Evolutionary conservation across 2,329 filamentous ascomycete genomes (phyloP), one percentile per base, ranked within the genome.

Genomic region (Nigrograna mackinnonii): DNA sequence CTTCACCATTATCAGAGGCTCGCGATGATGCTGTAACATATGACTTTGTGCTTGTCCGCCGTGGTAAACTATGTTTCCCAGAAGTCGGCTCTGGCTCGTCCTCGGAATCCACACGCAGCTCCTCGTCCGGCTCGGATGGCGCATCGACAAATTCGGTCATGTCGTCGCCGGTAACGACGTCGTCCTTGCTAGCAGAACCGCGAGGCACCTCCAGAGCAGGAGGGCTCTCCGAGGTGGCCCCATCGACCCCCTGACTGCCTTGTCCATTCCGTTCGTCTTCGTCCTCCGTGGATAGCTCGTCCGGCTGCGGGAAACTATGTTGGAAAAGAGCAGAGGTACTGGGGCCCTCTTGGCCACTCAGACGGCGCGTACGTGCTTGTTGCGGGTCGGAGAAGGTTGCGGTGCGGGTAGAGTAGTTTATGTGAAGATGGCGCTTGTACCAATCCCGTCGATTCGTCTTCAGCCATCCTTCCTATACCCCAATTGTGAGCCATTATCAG

Each of bases 361-460:
- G 47, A 16, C 71, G 71, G 35, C 72, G 69, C 24, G 72, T 68
- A 44, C 69, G 71, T 9, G 68, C 64, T 19, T 72, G 61, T 44
- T 70, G 67, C 5, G 71, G 67, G 43, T 76, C 71, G 18, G 73
- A 73, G 56, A 83, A 83, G n/a, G 76, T 78, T 11, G 75, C 71
- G 5, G 70, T 50, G 43, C 65, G 69, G 22, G 62, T 69, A 41
- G 69, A 71, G 55, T 73, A 67, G 54, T 69, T 66, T 65, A 72
- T 67, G 52, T 67, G 62, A 17, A 75, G 60, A 50, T 76, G 73
- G 54, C 73, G 67, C 52, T 71, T 79, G 65, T 84, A 85, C 83
- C 83, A 85, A 44, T 79, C 76, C 54, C 82, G 82, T 39, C 81
- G 74, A 60, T 85, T 79, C 46, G 76, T 79, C 53, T 79, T 80